Conservation (phyloP, 129 eudicot genomes). For the Centella asiatica region DNA sequence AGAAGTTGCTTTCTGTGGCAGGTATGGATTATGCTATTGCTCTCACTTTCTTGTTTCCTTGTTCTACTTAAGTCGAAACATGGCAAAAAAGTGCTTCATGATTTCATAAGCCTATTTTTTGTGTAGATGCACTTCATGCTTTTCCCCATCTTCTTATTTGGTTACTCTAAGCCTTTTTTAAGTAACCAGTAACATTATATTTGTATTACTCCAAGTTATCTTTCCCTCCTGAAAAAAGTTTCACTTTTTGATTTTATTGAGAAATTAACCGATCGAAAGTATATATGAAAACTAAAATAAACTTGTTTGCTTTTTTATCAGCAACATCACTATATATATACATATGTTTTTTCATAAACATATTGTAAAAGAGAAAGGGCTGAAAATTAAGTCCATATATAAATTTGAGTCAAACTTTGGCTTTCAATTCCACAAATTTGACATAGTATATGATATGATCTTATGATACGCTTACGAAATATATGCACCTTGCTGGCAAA, state of each 20-base stretch:
- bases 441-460: too few species aligned
- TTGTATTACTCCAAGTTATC: neutral
- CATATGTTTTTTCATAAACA: too few species aligned
- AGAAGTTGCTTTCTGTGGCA: neutral
- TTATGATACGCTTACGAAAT: neutral
- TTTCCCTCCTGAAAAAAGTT: neutral
- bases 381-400: too few species aligned
- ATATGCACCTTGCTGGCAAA: neutral
- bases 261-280: too few species aligned
- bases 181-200: neutral
- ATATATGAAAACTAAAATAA: too few species aligned
- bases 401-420: too few species aligned
- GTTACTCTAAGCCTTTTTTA: neutral
- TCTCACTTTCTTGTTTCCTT: neutral
- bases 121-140: neutral
- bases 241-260: too few species aligned
- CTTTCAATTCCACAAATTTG: too few species aligned
- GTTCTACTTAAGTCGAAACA: too few species aligned
- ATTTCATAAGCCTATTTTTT: neutral
- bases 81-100: neutral
- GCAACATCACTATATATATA: neutral
- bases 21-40: neutral
- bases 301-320: too few species aligned
- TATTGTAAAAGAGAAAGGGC: too few species aligned
- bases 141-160: conserved; percentile 14